phyloP scores from a whole-genome alignment of 371 early-diverging fungal genomes.

The Syncephalis plumigaleata region DNA sequence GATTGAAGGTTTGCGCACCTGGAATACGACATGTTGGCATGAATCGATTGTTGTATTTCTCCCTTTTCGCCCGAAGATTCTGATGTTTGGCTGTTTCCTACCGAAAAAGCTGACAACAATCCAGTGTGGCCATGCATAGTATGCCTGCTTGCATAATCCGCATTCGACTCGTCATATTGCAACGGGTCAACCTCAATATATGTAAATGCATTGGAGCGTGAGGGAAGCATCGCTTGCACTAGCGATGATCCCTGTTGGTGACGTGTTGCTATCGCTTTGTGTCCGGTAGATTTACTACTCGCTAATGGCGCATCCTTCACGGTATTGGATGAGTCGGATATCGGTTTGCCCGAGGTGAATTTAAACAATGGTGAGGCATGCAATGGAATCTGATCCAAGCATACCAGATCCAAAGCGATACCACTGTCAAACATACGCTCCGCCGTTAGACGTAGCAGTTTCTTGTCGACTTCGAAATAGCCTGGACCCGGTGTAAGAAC shows the following conservation, averaged over 20 bases:
- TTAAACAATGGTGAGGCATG: conserved; percentile 79
- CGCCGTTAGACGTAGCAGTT: conserved; percentile 70
- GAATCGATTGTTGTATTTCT: conserved; percentile 2
- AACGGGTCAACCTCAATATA: conserved; percentile 20
- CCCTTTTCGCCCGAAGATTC: conserved; percentile 9
- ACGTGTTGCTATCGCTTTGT: too few relatives aligned
- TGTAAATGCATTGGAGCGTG: too few relatives aligned
- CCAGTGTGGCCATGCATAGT: conserved; percentile 83
- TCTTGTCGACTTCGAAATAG: conserved; percentile 68
- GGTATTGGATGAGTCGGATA: conserved; percentile 3
- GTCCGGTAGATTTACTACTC: conserved; percentile 9
- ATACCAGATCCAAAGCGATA: conserved; percentile 83
- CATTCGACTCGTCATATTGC: conserved; percentile 22
- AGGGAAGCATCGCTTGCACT: conserved; percentile 3
- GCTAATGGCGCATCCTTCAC: background rate
- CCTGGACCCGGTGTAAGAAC: conserved; percentile 83
- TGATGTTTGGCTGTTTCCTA: conserved; percentile 17
- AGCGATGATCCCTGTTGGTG: conserved; percentile 13
- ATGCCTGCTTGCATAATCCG: conserved; percentile 18
- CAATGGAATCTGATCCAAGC: conserved; percentile 72
- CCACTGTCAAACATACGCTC: conserved; percentile 92
- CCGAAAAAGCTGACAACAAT: conserved; percentile 80
- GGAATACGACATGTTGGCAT: conserved; percentile 7
- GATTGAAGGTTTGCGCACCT: conserved; percentile 5
- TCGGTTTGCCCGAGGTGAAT: conserved; percentile 25